A percentile compares a stretch with the other conserved stretches of the same genome.
These are phyloP conservation scores for Silybum marianum DNA, from an alignment of 129 eudicot genomes.

Conservation along the genomic window DNA sequence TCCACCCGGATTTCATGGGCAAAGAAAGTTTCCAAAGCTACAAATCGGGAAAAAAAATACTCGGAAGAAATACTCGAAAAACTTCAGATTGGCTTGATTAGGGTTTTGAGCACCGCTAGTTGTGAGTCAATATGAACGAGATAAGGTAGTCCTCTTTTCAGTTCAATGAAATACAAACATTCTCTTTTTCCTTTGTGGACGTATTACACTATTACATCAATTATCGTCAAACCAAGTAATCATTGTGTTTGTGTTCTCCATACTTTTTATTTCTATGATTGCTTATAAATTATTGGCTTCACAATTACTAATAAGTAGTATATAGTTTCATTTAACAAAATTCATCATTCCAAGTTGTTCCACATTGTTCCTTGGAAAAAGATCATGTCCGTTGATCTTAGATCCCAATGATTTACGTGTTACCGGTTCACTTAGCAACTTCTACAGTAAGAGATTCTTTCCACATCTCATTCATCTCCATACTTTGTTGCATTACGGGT, in stretches of 20 bases:
- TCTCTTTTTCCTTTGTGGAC: not conserved
- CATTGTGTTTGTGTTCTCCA: not conserved
- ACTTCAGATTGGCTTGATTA: not conserved
- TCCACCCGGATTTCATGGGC: slow-evolving; percentile 80
- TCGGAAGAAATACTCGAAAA: slow-evolving; percentile 56
- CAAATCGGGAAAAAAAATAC: slow-evolving; percentile 48
- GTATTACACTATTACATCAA: not conserved
- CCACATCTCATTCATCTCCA: slow-evolving; percentile 36
- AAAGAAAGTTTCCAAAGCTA: slow-evolving; percentile 59
- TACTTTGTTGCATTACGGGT: slow-evolving; percentile 54
- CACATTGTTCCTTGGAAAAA: not conserved
- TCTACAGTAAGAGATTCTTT: slow-evolving; percentile 32
- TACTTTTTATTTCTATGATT: not conserved
- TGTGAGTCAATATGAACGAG: not conserved
- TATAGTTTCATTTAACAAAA: not conserved
- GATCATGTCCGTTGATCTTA: not conserved
- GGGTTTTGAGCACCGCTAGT: too few species aligned
- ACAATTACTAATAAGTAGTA: too few species aligned
- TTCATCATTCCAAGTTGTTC: not conserved
- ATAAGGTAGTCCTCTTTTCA: not conserved
- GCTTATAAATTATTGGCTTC: too few species aligned
- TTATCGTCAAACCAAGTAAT: not conserved
- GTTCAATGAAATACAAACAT: not conserved
- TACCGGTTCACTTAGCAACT: slow-evolving; percentile 35
- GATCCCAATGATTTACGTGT: not conserved